Evolutionary conservation across 176 grass and related monocot species (phyloP), one percentile per base, ranked within the genome.

Genomic region (Ananas comosus): DNA sequence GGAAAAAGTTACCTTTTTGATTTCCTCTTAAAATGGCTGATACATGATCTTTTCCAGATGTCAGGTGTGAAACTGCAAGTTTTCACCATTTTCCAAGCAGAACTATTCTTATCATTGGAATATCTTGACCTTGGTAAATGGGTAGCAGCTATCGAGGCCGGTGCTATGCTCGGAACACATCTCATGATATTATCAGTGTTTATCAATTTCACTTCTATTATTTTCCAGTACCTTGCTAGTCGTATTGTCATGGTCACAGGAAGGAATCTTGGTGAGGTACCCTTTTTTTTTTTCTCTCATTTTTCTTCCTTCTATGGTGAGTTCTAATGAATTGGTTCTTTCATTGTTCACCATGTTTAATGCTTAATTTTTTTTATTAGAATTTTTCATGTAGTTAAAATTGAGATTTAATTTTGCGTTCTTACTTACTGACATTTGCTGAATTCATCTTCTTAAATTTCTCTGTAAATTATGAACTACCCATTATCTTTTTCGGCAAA

Each of bases 41-140:
- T 42, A 42, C 33, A 7, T 42, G 33, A 11, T 21, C 11, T 63
- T 22, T 21, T 63, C 58, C 58, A 23, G 58, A 63, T 63, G 13
- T 24, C 18, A 63, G 58, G 10, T 63, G 57, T 21, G 22, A 22
- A 11, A 21, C 58, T 21, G 18, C 22, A 24, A 10, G 10, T 63
- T n/a, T 22, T 22, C 22, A 63, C 58, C 22, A 2, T 63, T 63
- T n/a, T n/a, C 17, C n/a, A 8, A 19, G n/a, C 58, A 63, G 18
- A 21, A 21, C 18, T 63, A 63, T 63, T 42, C 33, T 42, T 75
- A 51, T 66, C 73, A 13, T 66, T 75, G 63, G 73, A 59, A 66
- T 75, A 54, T 12, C 51, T 75, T 12, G 73, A 75, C 63, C 73
- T 75, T 21, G 73, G 73, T 51, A 75, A 75, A 47, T 75, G 73